Evolutionary conservation across 2,329 filamentous ascomycete species (phyloP).

Genomic region (Trichoderma brevicompactum): DNA sequence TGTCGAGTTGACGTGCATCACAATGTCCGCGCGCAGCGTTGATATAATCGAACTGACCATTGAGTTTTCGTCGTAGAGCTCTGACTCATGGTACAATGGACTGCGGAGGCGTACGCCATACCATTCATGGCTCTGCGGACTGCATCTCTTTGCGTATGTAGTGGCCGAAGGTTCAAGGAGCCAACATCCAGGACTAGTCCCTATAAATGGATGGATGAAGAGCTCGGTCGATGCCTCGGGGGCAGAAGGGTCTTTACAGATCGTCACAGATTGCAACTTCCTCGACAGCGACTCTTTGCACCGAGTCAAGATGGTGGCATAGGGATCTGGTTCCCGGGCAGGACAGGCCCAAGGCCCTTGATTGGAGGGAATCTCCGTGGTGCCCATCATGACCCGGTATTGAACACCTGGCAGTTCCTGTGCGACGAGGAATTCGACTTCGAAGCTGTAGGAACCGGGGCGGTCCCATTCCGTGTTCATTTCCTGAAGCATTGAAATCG

Average conservation of each 20-base stretch:
- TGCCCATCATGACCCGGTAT: conserved; percentile 3
- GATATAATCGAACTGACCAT: conserved; percentile 12
- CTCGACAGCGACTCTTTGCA: conserved; percentile 5
- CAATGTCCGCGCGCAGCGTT: conserved; percentile 30
- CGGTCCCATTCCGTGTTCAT: background rate
- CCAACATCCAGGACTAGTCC: conserved; percentile 16
- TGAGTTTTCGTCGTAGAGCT: background rate
- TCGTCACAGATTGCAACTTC: conserved; percentile 13
- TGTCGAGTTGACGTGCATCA: conserved; percentile 36
- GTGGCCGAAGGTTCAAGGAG: conserved; percentile 27
- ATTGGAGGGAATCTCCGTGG: too few species aligned
- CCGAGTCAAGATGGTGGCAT: conserved; percentile 5
- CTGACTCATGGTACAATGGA: conserved; percentile 26
- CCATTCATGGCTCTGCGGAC: conserved; percentile 33
- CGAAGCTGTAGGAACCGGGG: conserved; percentile 31
- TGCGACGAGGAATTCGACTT: conserved; percentile 37
- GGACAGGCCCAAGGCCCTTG: conserved; percentile 33
- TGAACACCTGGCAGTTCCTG: conserved; percentile 24
- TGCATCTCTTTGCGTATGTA: conserved; percentile 21
- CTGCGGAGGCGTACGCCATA: conserved; percentile 37
- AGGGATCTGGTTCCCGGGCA: conserved; percentile 20
- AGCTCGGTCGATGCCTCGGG: conserved; percentile 15
- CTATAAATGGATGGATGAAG: background rate
- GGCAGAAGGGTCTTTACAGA: conserved; percentile 24
- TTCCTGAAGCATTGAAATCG: background rate